phyloP scores from a whole-genome alignment of 2,329 filamentous ascomycete genomes.

The Ceratocystis alfenasii region DNA sequence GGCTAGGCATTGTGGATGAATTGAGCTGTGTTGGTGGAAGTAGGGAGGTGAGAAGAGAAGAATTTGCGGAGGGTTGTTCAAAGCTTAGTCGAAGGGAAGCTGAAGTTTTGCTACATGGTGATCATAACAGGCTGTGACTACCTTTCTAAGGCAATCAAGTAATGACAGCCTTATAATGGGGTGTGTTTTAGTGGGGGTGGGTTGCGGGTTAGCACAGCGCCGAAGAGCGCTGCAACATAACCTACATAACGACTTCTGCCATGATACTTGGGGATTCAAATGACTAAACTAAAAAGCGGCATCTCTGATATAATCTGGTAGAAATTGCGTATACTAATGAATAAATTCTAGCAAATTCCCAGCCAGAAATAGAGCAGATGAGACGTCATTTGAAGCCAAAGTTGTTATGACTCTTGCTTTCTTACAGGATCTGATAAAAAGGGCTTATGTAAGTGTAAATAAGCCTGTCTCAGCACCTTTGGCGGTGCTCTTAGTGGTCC shows the following conservation, averaged over 20 bases:
- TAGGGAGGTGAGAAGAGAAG: neutral
- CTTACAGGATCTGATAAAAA: slow-evolving; percentile 15
- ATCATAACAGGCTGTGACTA: too few relatives aligned
- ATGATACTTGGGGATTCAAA: too few relatives aligned
- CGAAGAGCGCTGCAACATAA: neutral
- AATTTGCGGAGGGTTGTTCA: neutral
- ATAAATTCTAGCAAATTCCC: too few relatives aligned
- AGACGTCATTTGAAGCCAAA: too few relatives aligned
- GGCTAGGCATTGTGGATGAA: slow-evolving; percentile 53
- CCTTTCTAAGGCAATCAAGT: neutral
- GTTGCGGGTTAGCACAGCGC: neutral
- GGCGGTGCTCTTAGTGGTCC: neutral
- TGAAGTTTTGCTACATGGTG: neutral
- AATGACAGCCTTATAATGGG: neutral
- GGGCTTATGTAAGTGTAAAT: too few relatives aligned
- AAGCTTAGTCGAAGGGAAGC: too few relatives aligned
- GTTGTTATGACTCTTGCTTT: neutral
- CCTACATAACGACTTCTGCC: too few relatives aligned
- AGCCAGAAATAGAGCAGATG: too few relatives aligned
- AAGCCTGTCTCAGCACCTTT: neutral
- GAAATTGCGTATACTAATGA: too few relatives aligned
- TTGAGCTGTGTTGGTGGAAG: neutral
- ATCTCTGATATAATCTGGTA: too few relatives aligned
- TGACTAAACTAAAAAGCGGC: too few relatives aligned
- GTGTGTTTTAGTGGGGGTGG: neutral